Evolutionary conservation across 2,329 filamentous ascomycete species (phyloP).

Genomic region (Domatiomyces catenatus): DNA sequence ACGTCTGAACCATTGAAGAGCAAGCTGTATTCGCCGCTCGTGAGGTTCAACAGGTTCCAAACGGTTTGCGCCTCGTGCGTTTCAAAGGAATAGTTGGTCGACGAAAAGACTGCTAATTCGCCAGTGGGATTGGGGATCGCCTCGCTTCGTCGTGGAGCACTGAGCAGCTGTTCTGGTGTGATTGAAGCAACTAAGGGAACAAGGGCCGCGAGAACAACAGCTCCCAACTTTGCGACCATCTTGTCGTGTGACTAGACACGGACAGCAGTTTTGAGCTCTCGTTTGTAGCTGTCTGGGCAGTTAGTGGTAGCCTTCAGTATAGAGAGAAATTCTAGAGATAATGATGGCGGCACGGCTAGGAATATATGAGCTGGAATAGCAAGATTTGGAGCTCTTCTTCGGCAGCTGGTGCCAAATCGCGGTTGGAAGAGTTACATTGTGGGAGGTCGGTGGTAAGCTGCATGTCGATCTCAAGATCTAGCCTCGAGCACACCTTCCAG

Average conservation of each 20-base stretch:
- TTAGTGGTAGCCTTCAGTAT: not conserved
- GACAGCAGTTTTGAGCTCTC: not conserved
- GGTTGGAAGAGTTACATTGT: not conserved
- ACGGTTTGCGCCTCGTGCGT: conserved; percentile 48
- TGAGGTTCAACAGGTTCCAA: conserved; percentile 58
- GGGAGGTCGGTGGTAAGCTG: not conserved
- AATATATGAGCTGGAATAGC: not conserved
- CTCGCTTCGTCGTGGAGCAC: conserved; percentile 24
- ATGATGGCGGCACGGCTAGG: not conserved
- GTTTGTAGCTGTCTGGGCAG: not conserved
- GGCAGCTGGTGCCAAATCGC: not conserved
- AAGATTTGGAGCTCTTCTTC: not conserved
- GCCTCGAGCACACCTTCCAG: not conserved
- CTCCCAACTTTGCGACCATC: conserved; percentile 1
- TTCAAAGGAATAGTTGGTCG: conserved; percentile 66
- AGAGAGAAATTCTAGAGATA: not conserved
- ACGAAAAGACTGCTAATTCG: conserved; percentile 35
- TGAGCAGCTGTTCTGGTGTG: conserved; percentile 21
- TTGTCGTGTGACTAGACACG: not conserved
- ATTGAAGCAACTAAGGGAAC: conserved; percentile 16
- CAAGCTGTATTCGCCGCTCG: conserved; percentile 47
- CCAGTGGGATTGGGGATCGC: conserved; percentile 27
- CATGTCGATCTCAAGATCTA: not conserved
- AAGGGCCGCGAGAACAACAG: conserved; percentile 10
- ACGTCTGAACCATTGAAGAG: conserved; percentile 51